A percentile compares a stretch with the other conserved stretches of the same genome.
Conservation (phyloP, 257 asterid species). For the Solanum pennellii region DNA sequence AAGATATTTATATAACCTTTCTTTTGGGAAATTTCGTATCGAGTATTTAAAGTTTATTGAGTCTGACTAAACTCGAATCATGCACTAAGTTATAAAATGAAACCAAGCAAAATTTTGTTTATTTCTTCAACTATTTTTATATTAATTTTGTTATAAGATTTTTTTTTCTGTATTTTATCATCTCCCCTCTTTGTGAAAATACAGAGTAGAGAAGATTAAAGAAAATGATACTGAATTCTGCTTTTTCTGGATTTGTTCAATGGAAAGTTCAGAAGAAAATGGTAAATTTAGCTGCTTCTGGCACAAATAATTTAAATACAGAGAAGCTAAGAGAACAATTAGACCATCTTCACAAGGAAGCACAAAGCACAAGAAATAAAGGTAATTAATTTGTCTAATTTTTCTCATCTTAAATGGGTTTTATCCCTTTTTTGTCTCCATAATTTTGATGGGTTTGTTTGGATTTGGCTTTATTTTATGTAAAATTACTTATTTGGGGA, state of each 20-base stretch:
- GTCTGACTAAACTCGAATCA: neutral
- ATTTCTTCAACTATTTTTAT: neutral
- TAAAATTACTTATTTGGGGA: neutral
- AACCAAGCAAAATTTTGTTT: neutral
- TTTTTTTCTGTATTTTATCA: neutral
- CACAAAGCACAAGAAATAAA: conserved; percentile 22
- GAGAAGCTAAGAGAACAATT: conserved; percentile 20
- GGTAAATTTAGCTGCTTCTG: conserved; percentile 11
- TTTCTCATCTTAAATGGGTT: neutral
- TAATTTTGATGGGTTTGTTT: neutral
- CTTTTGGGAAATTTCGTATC: too few relatives aligned
- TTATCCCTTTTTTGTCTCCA: neutral
- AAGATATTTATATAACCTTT: too few relatives aligned
- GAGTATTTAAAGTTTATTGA: neutral
- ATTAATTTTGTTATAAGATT: neutral
- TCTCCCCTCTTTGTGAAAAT: neutral
- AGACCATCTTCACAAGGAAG: conserved; percentile 30
- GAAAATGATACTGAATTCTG: conserved; percentile 16
- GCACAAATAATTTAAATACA: neutral
- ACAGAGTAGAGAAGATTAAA: neutral
- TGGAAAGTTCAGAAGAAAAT: conserved; percentile 12
- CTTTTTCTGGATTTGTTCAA: conserved; percentile 2
- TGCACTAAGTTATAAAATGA: too few relatives aligned
- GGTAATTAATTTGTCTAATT: neutral
- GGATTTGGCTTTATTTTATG: neutral